Base-by-base conservation (phyloP, 495 filamentous ascomycete genomes). In the Pseudoneurospora amorphoporcata region DNA sequence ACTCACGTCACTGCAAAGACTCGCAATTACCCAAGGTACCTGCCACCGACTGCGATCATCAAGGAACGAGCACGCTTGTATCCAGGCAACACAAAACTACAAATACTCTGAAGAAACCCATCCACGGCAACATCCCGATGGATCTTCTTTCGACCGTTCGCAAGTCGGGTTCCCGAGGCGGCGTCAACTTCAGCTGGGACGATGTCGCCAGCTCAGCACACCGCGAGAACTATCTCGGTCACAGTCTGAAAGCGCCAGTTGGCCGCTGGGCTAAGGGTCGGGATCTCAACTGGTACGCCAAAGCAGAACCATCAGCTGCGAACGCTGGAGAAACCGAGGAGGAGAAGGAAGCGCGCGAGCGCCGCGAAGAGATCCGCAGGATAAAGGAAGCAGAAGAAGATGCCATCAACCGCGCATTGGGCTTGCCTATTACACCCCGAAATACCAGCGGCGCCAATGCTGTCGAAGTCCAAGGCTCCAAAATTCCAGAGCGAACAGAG, bases 191-290 rank as follows among this genome's bases (percentile, higher is more conserved):
- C 87, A 93, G 90, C 83, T 98, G 95, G 95, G 91, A 94, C 74
- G 93, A 97, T 77, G 95, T 99, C 78, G 91, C 94, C 76, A 88
- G 86, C 69, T 94, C 93, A 45, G 82, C 86, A 47, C 94, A 98
- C 76, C 93, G 95, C 76, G 95, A 99, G 79, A 98, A 99, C 81
- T 99, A 99, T 81, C 90, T 99, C 0, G 95, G 96, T 53, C 95
- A 99, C 81, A 96, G 92, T 32, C 79, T 99, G 69, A 99, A 96
- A 89, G 95, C 95, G 77, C 91, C 95, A 0, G 96, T 98, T 12
- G 95, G 95, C 12, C 92, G 95, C 69, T 99, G 96, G 95, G 94
- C 97, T 76, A 92, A 95, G 75, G 88, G 89, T n/a, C 88, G 87
- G 71, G 95, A 99, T 75, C 84, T 98, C 7, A 85, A 79, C 47